Evolutionary conservation across 208 protist species (phyloP), one percentile per base, ranked within the genome.

Genomic region (Leishmania turanica): DNA sequence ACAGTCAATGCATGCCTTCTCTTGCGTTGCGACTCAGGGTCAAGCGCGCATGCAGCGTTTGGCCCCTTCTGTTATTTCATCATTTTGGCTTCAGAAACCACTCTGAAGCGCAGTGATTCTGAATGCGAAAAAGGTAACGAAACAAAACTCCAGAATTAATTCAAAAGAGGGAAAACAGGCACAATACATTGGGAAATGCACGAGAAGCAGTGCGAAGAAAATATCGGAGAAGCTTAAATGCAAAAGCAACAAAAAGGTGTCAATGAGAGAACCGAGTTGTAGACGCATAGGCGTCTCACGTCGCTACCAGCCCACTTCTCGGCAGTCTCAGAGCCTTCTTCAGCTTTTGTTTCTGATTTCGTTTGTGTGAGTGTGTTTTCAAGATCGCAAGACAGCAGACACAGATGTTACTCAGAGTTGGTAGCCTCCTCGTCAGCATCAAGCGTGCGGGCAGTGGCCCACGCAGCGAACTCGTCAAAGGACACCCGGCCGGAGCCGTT

Each of bases 381-480:
- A 62, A n/a, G 56, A 31, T n/a, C 56, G 27, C 56, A 62, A 5
- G 56, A n/a, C 0, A 62, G 7, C 56, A 31, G 56, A 5, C 2
- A 60, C 56, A 62, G 5, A 11, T 62, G 56, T 0, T 62, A 62
- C 56, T 62, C 56, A n/a, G 56, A 62, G 24, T 62, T n/a, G 51
- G 19, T 19, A 21, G 91, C 37, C 83, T 65, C 9, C 60, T 37
- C 60, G 27, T 65, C 60, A 24, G 65, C 65, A 53, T 90, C 84
- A 40, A 96, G 87, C 81, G 88, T 90, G 40, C 86, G 49, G 27
- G 79, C 86, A 6, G 89, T 79, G 49, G 84, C 89, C 92, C 90
- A 97, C n/a, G 81, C 79, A 34, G 90, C 88, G 76, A 97, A 90
- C 84, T 97, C 93, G 81, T 96, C 89, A 71, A 97, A 96, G 40